These are phyloP conservation scores for Hyphopichia fennica DNA, from an alignment of 1,139 yeast genomes.

Conservation along the genomic window DNA sequence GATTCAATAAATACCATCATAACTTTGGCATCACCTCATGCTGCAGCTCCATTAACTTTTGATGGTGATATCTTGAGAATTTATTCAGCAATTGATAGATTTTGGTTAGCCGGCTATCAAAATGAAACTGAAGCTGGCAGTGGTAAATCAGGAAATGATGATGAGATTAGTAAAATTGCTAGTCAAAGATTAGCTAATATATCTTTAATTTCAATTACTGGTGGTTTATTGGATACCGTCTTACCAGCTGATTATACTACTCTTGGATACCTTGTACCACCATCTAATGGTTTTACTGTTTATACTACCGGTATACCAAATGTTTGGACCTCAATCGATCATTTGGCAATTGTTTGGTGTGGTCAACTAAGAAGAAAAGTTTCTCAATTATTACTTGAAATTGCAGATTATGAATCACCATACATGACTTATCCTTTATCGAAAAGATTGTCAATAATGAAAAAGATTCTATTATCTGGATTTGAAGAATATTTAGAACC, in stretches of 20 bases:
- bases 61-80: slow-evolving; percentile 83
- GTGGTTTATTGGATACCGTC: slow-evolving; percentile 80
- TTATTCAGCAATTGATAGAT: slow-evolving; percentile 72
- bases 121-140: slow-evolving; percentile 7
- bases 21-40: slow-evolving; percentile 91
- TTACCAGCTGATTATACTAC: slow-evolving; percentile 94
- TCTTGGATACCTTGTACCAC: slow-evolving; percentile 70
- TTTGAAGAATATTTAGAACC: slow-evolving; percentile 35
- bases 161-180: slow-evolving; percentile 26
- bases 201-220: slow-evolving; percentile 76
- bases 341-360: slow-evolving; percentile 97
- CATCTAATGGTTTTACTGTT: slow-evolving; percentile 75
- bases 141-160: slow-evolving; percentile 12
- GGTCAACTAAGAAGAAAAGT: slow-evolving; percentile 73
- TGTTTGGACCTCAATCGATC: slow-evolving; percentile 96
- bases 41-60: slow-evolving; percentile 92
- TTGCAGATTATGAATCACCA: slow-evolving; percentile 49
- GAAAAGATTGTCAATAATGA: slow-evolving; percentile 59
- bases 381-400: slow-evolving; percentile 58
- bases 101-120: slow-evolving; percentile 69
- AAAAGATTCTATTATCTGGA: slow-evolving; percentile 55
- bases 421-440: slow-evolving; percentile 49
- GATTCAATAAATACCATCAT: slow-evolving; percentile 79
- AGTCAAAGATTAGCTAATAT: slow-evolving; percentile 44
- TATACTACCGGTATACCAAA: slow-evolving; percentile 84